phyloP scores from a whole-genome alignment of 257 asterid genomes.

The Salvia miltiorrhiza region DNA sequence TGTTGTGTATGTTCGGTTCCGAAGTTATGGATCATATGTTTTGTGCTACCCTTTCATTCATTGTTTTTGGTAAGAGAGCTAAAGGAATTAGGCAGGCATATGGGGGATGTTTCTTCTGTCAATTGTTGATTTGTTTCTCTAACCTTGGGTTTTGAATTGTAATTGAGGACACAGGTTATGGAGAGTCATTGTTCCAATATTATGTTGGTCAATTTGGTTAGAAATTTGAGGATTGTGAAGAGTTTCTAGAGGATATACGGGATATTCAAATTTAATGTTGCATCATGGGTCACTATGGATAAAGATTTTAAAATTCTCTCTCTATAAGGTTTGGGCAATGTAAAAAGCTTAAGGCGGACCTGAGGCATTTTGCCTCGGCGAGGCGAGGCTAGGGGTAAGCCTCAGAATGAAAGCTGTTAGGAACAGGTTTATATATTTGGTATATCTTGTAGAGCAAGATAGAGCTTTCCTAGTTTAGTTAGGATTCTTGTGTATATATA shows the following conservation, averaged over 20 bases:
- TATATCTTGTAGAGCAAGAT: too few species aligned
- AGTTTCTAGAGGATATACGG: background rate
- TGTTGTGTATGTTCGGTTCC: background rate
- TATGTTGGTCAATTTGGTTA: background rate
- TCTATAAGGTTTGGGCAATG: background rate
- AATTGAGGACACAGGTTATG: background rate
- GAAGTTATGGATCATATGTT: background rate
- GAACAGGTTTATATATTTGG: too few species aligned
- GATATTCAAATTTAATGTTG: background rate
- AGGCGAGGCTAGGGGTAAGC: too few species aligned
- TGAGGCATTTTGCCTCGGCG: background rate
- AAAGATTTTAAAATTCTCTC: background rate
- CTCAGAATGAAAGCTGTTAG: too few species aligned
- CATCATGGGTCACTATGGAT: background rate
- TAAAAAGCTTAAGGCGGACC: too few species aligned
- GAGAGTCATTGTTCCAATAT: background rate
- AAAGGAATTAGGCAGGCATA: background rate
- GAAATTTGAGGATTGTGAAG: background rate
- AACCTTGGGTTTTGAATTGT: background rate
- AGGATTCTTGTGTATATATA: too few species aligned
- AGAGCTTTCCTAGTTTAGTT: too few species aligned
- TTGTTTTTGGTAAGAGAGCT: background rate
- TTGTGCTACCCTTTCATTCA: background rate
- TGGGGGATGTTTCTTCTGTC: background rate
- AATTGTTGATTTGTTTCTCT: background rate